phyloP scores from a whole-genome alignment of 2,329 filamentous ascomycete species.

The Colletotrichum eremochloae region DNA sequence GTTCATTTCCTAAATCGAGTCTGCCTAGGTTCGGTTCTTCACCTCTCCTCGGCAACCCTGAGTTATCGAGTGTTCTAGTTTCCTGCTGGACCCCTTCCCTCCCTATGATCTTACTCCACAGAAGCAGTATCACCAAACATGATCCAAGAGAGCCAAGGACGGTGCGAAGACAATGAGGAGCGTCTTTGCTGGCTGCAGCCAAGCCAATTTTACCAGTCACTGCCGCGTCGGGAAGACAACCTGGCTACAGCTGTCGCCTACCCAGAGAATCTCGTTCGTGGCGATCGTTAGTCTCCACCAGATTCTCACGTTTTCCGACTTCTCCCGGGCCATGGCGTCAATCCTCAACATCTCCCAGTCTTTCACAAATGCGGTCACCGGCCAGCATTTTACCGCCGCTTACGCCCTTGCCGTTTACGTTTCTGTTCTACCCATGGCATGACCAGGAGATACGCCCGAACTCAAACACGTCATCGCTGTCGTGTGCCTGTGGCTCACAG shows the following conservation, averaged over 20 bases:
- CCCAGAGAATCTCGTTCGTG: slow-evolving; percentile 12
- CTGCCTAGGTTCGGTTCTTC: too few species aligned
- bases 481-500: slow-evolving; percentile 67
- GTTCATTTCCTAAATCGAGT: too few species aligned
- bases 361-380: slow-evolving; percentile 39
- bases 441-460: slow-evolving; percentile 70
- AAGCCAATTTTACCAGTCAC: neutral
- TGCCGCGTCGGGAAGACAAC: neutral
- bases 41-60: too few species aligned
- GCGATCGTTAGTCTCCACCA: slow-evolving; percentile 9
- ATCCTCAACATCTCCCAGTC: slow-evolving; percentile 14
- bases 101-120: neutral
- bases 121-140: neutral
- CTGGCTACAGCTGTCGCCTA: neutral
- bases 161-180: neutral
- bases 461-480: slow-evolving; percentile 67
- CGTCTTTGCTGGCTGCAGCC: neutral
- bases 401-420: slow-evolving; percentile 69
- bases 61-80: too few species aligned
- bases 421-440: slow-evolving; percentile 69
- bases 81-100: too few species aligned
- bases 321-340: slow-evolving; percentile 17
- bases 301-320: slow-evolving; percentile 17
- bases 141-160: neutral
- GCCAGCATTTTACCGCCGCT: slow-evolving; percentile 66